Base-by-base conservation (phyloP, 2,329 filamentous ascomycete species). In the Ascosphaera acerosa region DNA sequence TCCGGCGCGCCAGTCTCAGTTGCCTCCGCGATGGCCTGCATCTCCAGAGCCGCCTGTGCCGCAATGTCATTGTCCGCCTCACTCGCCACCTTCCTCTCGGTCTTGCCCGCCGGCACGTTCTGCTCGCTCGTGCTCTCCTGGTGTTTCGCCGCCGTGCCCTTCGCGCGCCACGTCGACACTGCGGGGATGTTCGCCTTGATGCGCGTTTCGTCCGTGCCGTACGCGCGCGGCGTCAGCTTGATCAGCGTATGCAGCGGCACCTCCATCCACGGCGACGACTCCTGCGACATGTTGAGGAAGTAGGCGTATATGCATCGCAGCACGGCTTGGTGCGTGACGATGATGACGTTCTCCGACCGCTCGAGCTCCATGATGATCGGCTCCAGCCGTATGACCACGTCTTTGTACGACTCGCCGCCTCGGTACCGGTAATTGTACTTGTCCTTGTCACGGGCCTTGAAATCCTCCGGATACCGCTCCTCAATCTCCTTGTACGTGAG, bases 391-490 rank as follows among this genome's bases (percentile, higher is more conserved):
- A 92, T 94, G 25, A 97, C 87, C 1, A 97, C 84, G 46, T 97
- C 87, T 34, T 84, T 77, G 52, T 97, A 77, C 37, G 77, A 89
- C 56, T 97, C 87, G 33, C 87, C 87, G 38, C 87, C 87, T 4
- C 87, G 74, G 54, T 97, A 97, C 34, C 87, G 80, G 57, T 97
- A 97, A 58, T 97, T 94, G 66, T 94, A 94, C 55, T 97, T 97
- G 61, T 97, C 87, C 41, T 91, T 80, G 51, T 97, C 87, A 38
- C 87, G 78, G 19, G 84, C 81, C 31, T 71, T 70, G 55, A 97
- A 97, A 55, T 97, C 87, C 41, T 92, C 82, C 0, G 87, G 87
- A 48, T 78, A 94, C 33, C 66, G 59, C 44, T 89, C 69, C 44
- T 87, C 80, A 47, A 97, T 94, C 48, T 97, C 76, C 45, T 80